phyloP scores from a whole-genome alignment of 2,329 filamentous ascomycete species.

The Fusarium sp. region DNA sequence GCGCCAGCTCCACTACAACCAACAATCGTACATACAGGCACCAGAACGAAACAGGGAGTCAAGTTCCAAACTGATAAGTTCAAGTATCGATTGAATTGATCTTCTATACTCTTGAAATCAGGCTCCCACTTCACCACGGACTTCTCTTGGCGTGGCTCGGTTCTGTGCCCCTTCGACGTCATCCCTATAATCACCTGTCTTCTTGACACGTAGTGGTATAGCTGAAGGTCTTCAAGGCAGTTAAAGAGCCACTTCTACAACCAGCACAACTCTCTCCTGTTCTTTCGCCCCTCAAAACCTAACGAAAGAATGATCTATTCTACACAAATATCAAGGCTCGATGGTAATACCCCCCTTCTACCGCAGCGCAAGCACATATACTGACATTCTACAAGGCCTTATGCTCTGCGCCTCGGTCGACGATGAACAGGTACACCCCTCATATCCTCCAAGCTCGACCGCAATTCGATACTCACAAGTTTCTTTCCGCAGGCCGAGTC shows the following conservation, averaged over 20 bases:
- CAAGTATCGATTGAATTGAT: neutral
- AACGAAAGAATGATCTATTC: constrained; percentile 78
- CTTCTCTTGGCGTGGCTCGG: neutral
- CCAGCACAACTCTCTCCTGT: constrained; percentile 7
- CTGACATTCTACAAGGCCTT: constrained; percentile 70
- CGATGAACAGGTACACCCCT: constrained; percentile 77
- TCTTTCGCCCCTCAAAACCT: neutral
- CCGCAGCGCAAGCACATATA: neutral
- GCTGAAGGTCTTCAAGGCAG: constrained; percentile 12
- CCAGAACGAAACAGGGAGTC: neutral
- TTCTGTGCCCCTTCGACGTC: constrained; percentile 31
- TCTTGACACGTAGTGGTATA: constrained; percentile 45
- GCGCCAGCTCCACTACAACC: constrained; percentile 30
- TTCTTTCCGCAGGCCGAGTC: constrained; percentile 65
- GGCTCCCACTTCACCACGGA: neutral
- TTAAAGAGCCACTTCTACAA: constrained; percentile 19
- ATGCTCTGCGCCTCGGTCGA: constrained; percentile 96
- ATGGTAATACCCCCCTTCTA: constrained; percentile 67
- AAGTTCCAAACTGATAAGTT: neutral
- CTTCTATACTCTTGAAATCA: neutral
- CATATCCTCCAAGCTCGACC: neutral
- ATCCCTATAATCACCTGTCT: constrained; percentile 23
- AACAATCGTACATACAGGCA: constrained; percentile 12
- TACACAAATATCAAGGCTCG: constrained; percentile 92
- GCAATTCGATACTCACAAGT: neutral